Evolutionary conservation across 768 basidiomycete species (phyloP), one percentile per base, ranked within the genome.

Genomic region (Trametes cingulata): DNA sequence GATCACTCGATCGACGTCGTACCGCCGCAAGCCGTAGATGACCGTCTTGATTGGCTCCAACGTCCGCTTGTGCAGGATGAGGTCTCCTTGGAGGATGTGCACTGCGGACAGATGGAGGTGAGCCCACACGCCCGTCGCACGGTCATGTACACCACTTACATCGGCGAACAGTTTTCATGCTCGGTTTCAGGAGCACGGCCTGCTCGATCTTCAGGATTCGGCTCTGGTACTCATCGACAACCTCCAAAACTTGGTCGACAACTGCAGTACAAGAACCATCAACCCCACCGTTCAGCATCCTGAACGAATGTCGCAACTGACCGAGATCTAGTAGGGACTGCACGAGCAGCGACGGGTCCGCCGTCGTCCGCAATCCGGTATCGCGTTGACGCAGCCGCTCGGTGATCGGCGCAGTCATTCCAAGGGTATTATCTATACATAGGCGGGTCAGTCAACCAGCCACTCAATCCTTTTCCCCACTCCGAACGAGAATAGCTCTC

Each of bases 1-100:
- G 5, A 81, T 77, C 58, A 80, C 82, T 24, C 89, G 81, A 64
- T 90, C 88, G 25, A 83, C 74, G 62, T 92, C 89, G 65, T 90
- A 89, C 52, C 84, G 74, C 35, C 88, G 76, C 27, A 92, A 71
- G 12, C 87, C 85, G 64, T 86, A 87, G 24, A 92, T 76, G 59
- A 91, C 74, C 0, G 84, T 82, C 66, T 83, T 87, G 66, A 92
- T 80, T 0, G 90, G 90, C 37, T 85, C 86, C 14, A 90, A 77
- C 2, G 88, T 88, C 19, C 88, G 82, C 67, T 88, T 90, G 69
- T 88, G 86, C 47, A 90, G 73, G 57, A 85, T 85, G 4, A 92
- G 78, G 65, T 92, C 88, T 15, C 87, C 88, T 42, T 85, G 86
- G 19, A 90, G 77, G 57, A 92, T 88, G 66, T 91, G 90, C 42